phyloP scores from a whole-genome alignment of 345 rosid genomes.

The Citrus cavaleriei region DNA sequence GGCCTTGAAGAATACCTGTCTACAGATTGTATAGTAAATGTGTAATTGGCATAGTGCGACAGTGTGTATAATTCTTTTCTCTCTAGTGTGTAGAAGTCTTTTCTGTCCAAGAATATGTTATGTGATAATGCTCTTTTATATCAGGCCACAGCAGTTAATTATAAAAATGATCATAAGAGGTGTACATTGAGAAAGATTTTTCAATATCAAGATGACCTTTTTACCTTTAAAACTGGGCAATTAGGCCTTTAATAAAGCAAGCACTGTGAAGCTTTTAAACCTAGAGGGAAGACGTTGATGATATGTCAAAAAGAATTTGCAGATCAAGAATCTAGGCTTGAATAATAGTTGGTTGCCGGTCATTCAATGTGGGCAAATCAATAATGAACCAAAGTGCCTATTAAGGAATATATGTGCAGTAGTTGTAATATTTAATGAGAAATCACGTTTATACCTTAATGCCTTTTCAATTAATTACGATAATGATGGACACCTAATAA shows the following conservation, averaged over 20 bases:
- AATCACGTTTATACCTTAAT: slow-evolving; percentile 9
- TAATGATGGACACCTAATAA: slow-evolving; percentile 21
- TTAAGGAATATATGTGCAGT: neutral
- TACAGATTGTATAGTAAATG: neutral
- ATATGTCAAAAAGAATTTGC: neutral
- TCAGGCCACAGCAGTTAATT: neutral
- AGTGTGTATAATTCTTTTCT: neutral
- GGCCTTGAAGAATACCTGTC: neutral
- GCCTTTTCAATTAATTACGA: neutral
- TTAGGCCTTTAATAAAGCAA: neutral
- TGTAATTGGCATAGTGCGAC: neutral
- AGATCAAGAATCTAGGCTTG: neutral
- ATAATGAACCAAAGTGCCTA: neutral
- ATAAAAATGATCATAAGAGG: neutral
- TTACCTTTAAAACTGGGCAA: neutral
- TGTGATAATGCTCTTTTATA: neutral
- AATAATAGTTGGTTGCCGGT: neutral
- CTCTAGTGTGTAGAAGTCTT: neutral
- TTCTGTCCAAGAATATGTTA: neutral
- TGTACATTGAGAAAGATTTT: neutral
- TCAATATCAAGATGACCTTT: neutral
- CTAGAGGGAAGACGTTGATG: neutral
- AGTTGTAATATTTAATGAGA: slow-evolving; percentile 2
- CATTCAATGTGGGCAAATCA: slow-evolving; percentile 10
- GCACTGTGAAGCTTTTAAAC: neutral